phyloP scores from a whole-genome alignment of 2,329 filamentous ascomycete species.

The Aureobasidium zeae region DNA sequence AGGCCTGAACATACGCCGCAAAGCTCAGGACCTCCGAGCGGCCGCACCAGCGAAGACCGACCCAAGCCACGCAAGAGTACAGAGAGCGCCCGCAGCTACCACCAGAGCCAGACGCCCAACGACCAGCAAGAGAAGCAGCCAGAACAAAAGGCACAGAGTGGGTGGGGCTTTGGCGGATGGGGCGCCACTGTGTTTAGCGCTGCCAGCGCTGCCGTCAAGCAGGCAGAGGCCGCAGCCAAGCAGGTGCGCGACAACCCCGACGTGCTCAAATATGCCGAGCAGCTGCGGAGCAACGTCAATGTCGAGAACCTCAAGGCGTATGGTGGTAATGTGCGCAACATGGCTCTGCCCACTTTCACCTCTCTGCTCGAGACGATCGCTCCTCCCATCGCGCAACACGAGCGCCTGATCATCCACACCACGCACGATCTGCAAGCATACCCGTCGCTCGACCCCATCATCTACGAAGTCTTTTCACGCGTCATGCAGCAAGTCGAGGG shows the following conservation, averaged over 20 bases:
- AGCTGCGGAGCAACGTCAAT: slow-evolving; percentile 66
- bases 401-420: slow-evolving; percentile 92
- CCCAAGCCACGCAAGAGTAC: slow-evolving; percentile 51
- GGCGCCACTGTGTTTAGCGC: slow-evolving; percentile 82
- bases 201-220: slow-evolving; percentile 75
- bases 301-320: slow-evolving; percentile 67
- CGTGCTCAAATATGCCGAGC: slow-evolving; percentile 90
- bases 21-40: slow-evolving; percentile 39
- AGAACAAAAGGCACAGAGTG: slow-evolving; percentile 33
- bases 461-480: slow-evolving; percentile 82
- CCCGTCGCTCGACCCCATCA: slow-evolving; percentile 83
- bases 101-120: slow-evolving; percentile 41
- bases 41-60: slow-evolving; percentile 58
- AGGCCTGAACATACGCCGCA: slow-evolving; percentile 43
- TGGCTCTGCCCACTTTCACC: slow-evolving; percentile 88
- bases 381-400: slow-evolving; percentile 91
- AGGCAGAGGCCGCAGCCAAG: slow-evolving; percentile 85
- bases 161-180: slow-evolving; percentile 57
- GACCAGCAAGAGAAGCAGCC: slow-evolving; percentile 9
- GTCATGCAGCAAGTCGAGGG: slow-evolving; percentile 99
- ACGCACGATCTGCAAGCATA: slow-evolving; percentile 94
- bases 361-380: slow-evolving; percentile 91
- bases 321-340: slow-evolving; percentile 78
- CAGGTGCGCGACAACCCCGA: slow-evolving; percentile 96
- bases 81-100: slow-evolving; percentile 64